These are phyloP conservation scores for Chaetomiaceae sp. DNA, from an alignment of 2,329 filamentous ascomycete genomes.

Conservation along the genomic window DNA sequence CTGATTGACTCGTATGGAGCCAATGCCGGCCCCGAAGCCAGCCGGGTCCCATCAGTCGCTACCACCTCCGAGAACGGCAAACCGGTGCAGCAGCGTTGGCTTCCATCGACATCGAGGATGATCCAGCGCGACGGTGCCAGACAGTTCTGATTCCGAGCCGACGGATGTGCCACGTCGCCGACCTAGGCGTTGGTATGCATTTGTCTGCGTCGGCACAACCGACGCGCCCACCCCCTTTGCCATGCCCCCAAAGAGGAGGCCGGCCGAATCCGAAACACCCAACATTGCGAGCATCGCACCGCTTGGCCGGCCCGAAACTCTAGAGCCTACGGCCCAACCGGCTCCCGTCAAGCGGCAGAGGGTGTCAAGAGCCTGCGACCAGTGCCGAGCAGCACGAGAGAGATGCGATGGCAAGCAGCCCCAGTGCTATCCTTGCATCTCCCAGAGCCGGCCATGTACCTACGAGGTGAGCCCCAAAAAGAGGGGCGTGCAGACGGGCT, in stretches of 20 bases:
- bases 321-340: constrained; percentile 16
- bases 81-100: not conserved
- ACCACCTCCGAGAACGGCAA: not conserved
- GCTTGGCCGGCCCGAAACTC: not conserved
- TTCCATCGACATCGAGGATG: not conserved
- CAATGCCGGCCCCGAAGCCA: not conserved
- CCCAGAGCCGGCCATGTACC: constrained; percentile 61
- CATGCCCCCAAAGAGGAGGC: constrained; percentile 40
- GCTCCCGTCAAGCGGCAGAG: constrained; percentile 54
- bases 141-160: not conserved
- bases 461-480: constrained; percentile 73
- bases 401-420: constrained; percentile 69
- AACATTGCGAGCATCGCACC: not conserved
- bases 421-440: constrained; percentile 61
- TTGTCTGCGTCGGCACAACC: not conserved
- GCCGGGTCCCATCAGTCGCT: not conserved
- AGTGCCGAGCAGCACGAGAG: constrained; percentile 62
- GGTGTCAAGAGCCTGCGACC: constrained; percentile 66
- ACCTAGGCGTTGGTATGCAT: constrained; percentile 5
- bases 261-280: constrained; percentile 26
- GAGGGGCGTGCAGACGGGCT: constrained; percentile 73
- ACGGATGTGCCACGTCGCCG: constrained; percentile 11
- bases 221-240: constrained; percentile 4
- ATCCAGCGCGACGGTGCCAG: not conserved
- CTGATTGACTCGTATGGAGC: not conserved